A percentile compares a stretch with the other conserved stretches of the same genome.
Evolutionary conservation across 805 yeast species (phyloP).

Genomic region (Yarrowia sp.): DNA sequence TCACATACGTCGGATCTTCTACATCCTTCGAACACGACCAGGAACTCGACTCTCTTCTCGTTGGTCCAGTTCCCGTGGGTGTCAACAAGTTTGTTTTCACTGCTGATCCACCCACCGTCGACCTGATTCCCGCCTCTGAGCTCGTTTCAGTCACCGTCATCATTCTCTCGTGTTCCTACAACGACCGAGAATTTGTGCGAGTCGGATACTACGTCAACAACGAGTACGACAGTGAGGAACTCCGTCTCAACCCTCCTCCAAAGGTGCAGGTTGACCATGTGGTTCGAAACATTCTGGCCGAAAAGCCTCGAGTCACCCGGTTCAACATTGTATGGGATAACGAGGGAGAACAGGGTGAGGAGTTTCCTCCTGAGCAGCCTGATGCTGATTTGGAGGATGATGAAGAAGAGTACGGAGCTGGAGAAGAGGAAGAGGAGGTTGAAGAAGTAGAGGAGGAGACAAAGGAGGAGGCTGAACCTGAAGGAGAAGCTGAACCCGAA

Average conservation of each 20-base stretch:
- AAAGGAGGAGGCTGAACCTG: constrained; percentile 29
- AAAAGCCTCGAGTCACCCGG: constrained; percentile 95
- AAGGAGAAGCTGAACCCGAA: constrained; percentile 28
- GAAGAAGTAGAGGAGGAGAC: constrained; percentile 57
- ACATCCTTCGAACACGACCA: constrained; percentile 94
- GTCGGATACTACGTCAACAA: constrained; percentile 98
- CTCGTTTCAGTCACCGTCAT: constrained; percentile 94
- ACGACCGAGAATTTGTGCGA: constrained; percentile 90
- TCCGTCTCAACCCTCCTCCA: constrained; percentile 89
- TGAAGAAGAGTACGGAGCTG: constrained; percentile 48
- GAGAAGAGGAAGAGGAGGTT: constrained; percentile 39
- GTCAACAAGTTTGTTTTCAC: constrained; percentile 87
- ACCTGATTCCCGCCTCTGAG: constrained; percentile 92
- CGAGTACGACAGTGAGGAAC: constrained; percentile 90
- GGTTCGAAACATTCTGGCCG: constrained; percentile 90
- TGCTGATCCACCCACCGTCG: constrained; percentile 97
- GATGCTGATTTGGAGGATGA: constrained; percentile 63
- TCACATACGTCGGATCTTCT: constrained; percentile 95
- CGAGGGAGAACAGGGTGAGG: constrained; percentile 56
- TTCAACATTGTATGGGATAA: constrained; percentile 97
- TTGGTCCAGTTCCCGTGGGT: constrained; percentile 98
- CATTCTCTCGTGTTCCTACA: constrained; percentile 85
- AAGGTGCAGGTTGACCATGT: constrained; percentile 93
- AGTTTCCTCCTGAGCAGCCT: constrained; percentile 75
- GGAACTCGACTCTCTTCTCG: constrained; percentile 91